phyloP scores from a whole-genome alignment of 345 rosid genomes.

The Citrus inodora region DNA sequence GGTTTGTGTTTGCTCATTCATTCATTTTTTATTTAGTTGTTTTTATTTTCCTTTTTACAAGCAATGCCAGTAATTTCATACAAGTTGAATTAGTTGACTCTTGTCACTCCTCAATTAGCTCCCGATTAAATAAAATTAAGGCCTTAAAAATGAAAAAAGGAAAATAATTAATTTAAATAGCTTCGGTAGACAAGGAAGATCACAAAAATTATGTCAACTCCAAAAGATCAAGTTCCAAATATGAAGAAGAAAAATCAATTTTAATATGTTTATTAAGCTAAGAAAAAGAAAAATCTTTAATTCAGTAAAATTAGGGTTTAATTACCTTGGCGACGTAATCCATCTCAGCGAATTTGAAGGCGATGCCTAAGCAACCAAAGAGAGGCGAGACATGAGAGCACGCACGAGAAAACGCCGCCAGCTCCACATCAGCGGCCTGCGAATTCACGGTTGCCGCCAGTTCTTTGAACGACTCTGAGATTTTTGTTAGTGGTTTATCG shows the following conservation, averaged over 20 bases:
- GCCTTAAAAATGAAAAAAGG: not conserved
- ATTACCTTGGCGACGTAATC: slow-evolving; percentile 92
- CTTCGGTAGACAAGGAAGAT: not conserved
- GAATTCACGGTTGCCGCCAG: slow-evolving; percentile 46
- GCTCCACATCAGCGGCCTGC: slow-evolving; percentile 43
- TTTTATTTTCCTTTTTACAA: not conserved
- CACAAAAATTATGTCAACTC: not conserved
- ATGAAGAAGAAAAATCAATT: not conserved
- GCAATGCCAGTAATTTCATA: not conserved
- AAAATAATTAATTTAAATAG: not conserved
- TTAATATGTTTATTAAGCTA: not conserved
- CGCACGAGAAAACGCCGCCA: slow-evolving; percentile 76
- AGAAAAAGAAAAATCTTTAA: not conserved
- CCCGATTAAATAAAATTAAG: not conserved
- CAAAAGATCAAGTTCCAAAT: not conserved
- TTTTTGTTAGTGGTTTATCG: slow-evolving; percentile 55
- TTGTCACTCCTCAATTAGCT: not conserved
- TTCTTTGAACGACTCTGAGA: slow-evolving; percentile 63
- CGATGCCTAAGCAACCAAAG: slow-evolving; percentile 85
- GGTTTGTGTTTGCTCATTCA: not conserved
- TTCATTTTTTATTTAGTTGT: not conserved
- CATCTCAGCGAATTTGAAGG: slow-evolving; percentile 95
- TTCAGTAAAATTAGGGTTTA: not conserved
- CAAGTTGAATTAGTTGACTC: too few species aligned
- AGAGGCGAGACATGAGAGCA: slow-evolving; percentile 93